Conservation (phyloP, 352 stramenopile genomes). For the Globisporangium cylindrosporum region DNA sequence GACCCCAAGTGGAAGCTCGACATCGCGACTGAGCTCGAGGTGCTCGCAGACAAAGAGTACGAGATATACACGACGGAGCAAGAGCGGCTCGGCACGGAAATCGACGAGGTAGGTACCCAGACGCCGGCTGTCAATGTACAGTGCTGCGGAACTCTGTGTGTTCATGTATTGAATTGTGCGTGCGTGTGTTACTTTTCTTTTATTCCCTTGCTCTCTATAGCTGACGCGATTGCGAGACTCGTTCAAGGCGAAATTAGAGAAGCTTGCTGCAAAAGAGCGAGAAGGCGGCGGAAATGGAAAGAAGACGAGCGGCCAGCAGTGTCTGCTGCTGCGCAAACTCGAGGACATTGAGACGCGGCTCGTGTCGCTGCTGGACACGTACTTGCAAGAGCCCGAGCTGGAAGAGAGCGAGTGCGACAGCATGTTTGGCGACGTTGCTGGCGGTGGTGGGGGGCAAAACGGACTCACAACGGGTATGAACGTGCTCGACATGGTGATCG, state of each 20-base stretch:
- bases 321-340: conserved; percentile 70
- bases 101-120: conserved; percentile 44
- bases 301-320: conserved; percentile 26
- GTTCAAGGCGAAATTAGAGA: conserved; percentile 58
- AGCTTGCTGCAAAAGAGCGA: conserved; percentile 17
- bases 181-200: not conserved
- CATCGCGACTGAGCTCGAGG: conserved; percentile 62
- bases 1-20: conserved; percentile 82
- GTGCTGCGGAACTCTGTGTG: not conserved
- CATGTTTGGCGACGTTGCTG: conserved; percentile 31
- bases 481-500: conserved; percentile 84
- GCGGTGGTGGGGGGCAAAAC: conserved; percentile 7
- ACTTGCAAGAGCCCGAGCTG: conserved; percentile 55
- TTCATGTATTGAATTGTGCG: not conserved
- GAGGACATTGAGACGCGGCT: conserved; percentile 80
- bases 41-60: conserved; percentile 67
- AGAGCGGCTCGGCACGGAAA: conserved; percentile 62
- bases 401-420: conserved; percentile 43
- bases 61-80: conserved; percentile 39
- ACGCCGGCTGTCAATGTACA: not conserved
- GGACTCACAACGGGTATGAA: conserved; percentile 52
- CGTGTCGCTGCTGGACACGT: conserved; percentile 51
- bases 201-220: conserved; percentile 3
- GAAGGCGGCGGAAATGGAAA: conserved; percentile 10
- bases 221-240: conserved; percentile 67